These are phyloP conservation scores for Leccinum longicurvipes DNA, from an alignment of 768 basidiomycete genomes.

Conservation along the genomic window DNA sequence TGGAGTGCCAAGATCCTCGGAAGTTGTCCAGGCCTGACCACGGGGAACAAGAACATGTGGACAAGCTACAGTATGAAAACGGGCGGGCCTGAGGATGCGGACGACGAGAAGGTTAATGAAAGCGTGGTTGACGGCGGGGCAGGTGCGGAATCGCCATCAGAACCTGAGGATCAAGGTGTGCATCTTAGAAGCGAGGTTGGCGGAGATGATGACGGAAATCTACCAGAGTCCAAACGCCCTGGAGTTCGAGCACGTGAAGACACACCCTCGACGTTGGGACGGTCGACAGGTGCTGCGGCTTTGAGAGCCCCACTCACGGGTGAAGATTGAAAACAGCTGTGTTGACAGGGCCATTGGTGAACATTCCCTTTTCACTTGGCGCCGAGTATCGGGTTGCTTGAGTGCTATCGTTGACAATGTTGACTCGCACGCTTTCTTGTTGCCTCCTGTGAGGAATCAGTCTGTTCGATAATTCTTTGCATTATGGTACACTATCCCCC, in stretches of 20 bases:
- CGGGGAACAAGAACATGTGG: conserved; percentile 57
- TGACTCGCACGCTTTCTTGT: conserved; percentile 5
- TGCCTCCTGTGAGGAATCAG: background rate
- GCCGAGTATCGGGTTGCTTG: background rate
- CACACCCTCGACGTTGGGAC: conserved; percentile 25
- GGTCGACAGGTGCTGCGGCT: conserved; percentile 21
- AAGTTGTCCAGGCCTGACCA: conserved; percentile 42
- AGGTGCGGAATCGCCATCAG: conserved; percentile 7
- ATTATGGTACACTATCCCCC: background rate
- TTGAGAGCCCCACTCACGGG: conserved; percentile 8
- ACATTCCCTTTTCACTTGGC: background rate
- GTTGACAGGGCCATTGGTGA: background rate
- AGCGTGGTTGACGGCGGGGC: conserved; percentile 13
- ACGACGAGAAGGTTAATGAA: conserved; percentile 32
- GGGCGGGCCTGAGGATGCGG: conserved; percentile 43
- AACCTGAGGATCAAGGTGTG: conserved; percentile 7
- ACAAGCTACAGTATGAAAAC: conserved; percentile 59
- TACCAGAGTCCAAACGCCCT: conserved; percentile 1
- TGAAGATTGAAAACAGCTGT: conserved; percentile 1
- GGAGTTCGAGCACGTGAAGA: conserved; percentile 13
- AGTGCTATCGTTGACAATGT: background rate
- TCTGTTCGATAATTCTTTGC: conserved; percentile 12
- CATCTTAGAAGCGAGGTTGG: background rate
- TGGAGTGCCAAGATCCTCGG: conserved; percentile 76
- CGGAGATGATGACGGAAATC: conserved; percentile 4